Evolutionary conservation across 2,329 filamentous ascomycete species (phyloP), one percentile per base, ranked within the genome.

Genomic region (Beauveria bassiana): DNA sequence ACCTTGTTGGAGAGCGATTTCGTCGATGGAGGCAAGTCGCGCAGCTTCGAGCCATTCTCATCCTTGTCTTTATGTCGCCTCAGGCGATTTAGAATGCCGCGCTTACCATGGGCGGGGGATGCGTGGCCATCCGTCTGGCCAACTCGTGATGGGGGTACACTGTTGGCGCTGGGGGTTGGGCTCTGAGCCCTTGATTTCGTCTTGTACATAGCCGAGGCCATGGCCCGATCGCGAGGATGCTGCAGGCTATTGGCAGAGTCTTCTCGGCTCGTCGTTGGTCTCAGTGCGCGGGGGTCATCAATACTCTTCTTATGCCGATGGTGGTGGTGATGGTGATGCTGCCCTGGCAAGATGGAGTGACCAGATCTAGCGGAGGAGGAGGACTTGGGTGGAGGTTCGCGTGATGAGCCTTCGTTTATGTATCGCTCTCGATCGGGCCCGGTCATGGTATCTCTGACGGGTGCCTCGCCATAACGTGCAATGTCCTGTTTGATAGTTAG

Each of bases 111-210:
- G 7, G 75, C 75, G 1, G 87, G 86, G 3, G 86, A 89, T 20
- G 79, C 79, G 68, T 86, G 83, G 26, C 81, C 81, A 63, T 85
- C 81, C 24, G 72, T 65, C 68, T 79, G 72, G 66, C 76, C 69
- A 74, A 80, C 70, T 68, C 78, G 79, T 71, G 80, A 71, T 74
- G 83, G 74, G 77, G 72, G 70, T 24, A 78, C 81, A 69, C 88
- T 91, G 67, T 83, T 83, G 47, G 83, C 79, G 72, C 90, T 95
- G 8, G 92, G 89, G 0, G 91, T 90, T 28, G 93, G 91, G 73
- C 93, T 96, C 64, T 89, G 84, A 14, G 90, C 86, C 66, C 92
- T 87, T 24, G 81, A 80, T 64, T 75, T 75, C 53, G 77, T 72
- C 66, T 71, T 66, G 77, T 82, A 71, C 79, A 80, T 77, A 47